Evolutionary conservation across 1,139 yeast genomes (phyloP), one percentile per base, ranked within the genome.

Genomic region (Pneumocystis canis): DNA sequence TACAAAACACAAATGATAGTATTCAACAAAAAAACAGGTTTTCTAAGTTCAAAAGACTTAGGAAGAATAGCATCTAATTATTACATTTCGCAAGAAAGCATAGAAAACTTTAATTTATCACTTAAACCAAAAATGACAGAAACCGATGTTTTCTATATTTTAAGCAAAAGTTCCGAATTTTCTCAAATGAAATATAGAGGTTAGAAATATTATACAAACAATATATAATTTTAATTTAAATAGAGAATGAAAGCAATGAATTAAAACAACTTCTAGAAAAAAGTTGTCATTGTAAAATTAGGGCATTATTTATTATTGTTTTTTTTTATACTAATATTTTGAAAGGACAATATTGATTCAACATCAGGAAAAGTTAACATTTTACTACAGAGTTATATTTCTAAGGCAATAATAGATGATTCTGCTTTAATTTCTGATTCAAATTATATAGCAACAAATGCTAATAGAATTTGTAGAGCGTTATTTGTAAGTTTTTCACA

Each of bases 41-140:
- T 90, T 2, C 84, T 94, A 65, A 81, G 84, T 32, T 77, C 96
- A 0, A 92, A 92, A 68, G 97, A 94, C 73, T 77, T 89, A 62
- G 99, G 99, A 4, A 80, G 98, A 70, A 84, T 90, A 62, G 96
- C 98, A 0, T 88, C 96, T 1, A 98, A 94, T 69, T 94, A 90
- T 71, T 94, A 94, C 71, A 77, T 94, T 63, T 76, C 89, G 63
- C 87, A 87, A 71, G 88, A 86, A 67, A 84, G 95, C 35, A 85
- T 94, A 58, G 98, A 92, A 71, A 81, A 89, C 1, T 92, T 94
- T 77, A 90, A 89, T 71, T 86, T 85, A 69, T 80, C 87, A 81
- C 80, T 90, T 73, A 86, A 81, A 66, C 95, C 97, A 0, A 75
- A 80, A 53, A 96, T 96, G 0, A 83, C 95, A 0, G 97, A 89